Evolutionary conservation across 1,284 basidiomycete genomes (phyloP).

Genomic region (Cutaneotrichosporon mucoides): DNA sequence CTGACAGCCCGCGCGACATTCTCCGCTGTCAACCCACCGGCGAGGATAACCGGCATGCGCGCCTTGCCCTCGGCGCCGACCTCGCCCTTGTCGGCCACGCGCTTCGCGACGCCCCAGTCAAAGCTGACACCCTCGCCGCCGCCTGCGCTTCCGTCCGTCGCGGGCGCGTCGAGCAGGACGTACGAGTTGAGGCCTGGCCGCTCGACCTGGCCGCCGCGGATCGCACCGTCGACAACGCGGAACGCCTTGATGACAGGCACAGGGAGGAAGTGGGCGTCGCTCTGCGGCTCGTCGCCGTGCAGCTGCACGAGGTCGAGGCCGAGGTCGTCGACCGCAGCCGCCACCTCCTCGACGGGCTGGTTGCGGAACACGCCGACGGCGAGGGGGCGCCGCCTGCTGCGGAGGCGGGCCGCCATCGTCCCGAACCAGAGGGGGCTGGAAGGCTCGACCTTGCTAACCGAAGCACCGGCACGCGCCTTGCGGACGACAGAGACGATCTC

Average conservation of each 20-base stretch:
- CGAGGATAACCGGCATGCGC: conserved; percentile 74
- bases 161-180: conserved; percentile 68
- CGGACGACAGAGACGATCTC: conserved; percentile 64
- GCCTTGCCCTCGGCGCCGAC: conserved; percentile 42
- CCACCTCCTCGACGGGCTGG: conserved; percentile 58
- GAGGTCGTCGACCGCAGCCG: conserved; percentile 53
- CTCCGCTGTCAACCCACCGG: conserved; percentile 72
- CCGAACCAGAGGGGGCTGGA: conserved; percentile 57
- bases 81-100: conserved; percentile 66
- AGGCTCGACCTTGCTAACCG: not conserved
- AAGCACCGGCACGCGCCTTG: conserved; percentile 18
- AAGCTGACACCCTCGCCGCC: conserved; percentile 73
- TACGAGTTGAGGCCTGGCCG: conserved; percentile 71
- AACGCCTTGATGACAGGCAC: conserved; percentile 75
- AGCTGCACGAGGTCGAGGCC: conserved; percentile 66
- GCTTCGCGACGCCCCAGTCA: conserved; percentile 69
- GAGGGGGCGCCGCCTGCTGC: conserved; percentile 53
- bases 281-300: conserved; percentile 64
- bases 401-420: conserved; percentile 30
- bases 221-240: conserved; percentile 56
- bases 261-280: conserved; percentile 62
- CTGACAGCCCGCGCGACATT: conserved; percentile 69
- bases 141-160: conserved; percentile 34
- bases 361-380: conserved; percentile 74
- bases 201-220: conserved; percentile 57